Conservation (phyloP, 208 protist genomes). For the Crithidia expoeki region DNA sequence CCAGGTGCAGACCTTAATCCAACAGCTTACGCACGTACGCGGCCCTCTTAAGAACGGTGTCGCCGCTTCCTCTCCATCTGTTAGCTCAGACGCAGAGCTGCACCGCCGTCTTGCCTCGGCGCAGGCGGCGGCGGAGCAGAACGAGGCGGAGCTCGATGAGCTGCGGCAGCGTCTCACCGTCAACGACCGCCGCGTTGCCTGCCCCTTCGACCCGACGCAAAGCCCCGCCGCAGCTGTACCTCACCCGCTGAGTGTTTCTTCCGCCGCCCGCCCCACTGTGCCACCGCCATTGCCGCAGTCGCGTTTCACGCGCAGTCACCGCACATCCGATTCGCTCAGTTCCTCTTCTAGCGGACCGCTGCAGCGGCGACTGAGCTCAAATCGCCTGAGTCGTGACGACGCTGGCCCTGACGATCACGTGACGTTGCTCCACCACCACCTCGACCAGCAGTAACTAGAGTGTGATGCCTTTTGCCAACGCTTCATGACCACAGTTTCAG, state of each 20-base stretch:
- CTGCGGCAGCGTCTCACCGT: slow-evolving; percentile 41
- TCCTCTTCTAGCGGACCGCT: slow-evolving; percentile 16
- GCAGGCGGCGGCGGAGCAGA: slow-evolving; percentile 58
- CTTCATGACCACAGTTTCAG: too few relatives aligned
- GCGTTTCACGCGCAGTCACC: slow-evolving; percentile 28
- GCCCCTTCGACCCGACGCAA: slow-evolving; percentile 40
- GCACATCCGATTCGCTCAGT: background rate
- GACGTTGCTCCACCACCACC: slow-evolving; percentile 19
- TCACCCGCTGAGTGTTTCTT: background rate
- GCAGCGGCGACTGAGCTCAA: slow-evolving; percentile 39
- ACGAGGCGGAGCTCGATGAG: slow-evolving; percentile 58
- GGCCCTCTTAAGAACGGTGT: slow-evolving; percentile 12
- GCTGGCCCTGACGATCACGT: slow-evolving; percentile 10
- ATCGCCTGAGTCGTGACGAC: slow-evolving; percentile 15
- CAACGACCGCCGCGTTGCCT: slow-evolving; percentile 47
- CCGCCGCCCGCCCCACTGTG: slow-evolving; percentile 5
- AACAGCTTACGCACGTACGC: slow-evolving; percentile 31
- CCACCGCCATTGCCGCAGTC: slow-evolving; percentile 35
- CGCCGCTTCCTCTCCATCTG: background rate
- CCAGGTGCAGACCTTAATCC: slow-evolving; percentile 28
- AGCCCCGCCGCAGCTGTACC: slow-evolving; percentile 2
- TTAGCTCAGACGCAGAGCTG: slow-evolving; percentile 24
- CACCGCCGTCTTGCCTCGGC: slow-evolving; percentile 62
- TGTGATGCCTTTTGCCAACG: background rate
- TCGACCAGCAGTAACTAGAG: background rate